Evolutionary conservation across 2,329 filamentous ascomycete genomes (phyloP).

Genomic region (Colletotrichum sojae): DNA sequence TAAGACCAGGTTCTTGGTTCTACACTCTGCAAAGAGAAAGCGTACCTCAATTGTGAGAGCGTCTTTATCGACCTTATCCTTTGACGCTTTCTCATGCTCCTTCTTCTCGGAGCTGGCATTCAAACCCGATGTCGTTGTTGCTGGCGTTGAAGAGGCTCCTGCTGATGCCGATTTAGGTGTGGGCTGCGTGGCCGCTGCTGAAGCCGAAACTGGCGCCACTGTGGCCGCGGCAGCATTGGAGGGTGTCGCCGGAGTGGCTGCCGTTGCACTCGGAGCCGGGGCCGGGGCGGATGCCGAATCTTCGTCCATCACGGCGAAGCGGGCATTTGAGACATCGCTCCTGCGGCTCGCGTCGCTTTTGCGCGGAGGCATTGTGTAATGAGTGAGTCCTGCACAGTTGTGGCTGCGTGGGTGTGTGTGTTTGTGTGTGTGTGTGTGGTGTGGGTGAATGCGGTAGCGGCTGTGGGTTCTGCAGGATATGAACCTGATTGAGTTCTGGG

Average conservation of each 20-base stretch:
- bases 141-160: constrained; percentile 29
- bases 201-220: background rate
- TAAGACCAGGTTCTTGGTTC: no score
- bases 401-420: background rate
- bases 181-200: background rate
- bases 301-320: constrained; percentile 61
- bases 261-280: constrained; percentile 35
- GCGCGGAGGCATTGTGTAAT: constrained; percentile 64
- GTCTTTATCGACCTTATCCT: constrained; percentile 53
- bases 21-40: no score
- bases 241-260: constrained; percentile 44
- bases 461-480: background rate
- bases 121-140: constrained; percentile 6
- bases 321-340: constrained; percentile 62
- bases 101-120: constrained; percentile 41
- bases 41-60: constrained; percentile 68
- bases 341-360: constrained; percentile 65
- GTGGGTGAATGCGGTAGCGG: background rate
- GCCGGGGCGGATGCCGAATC: constrained; percentile 44
- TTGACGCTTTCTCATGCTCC: constrained; percentile 46
- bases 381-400: constrained; percentile 2
- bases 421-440: constrained; percentile 6
- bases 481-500: constrained; percentile 5
- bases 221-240: constrained; percentile 36
- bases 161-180: constrained; percentile 36